Percentiles rank a stretch among this genome's conserved stretches.
These are phyloP conservation scores for Ustilago trichophora DNA, from an alignment of 1,284 basidiomycete genomes.

Conservation along the genomic window DNA sequence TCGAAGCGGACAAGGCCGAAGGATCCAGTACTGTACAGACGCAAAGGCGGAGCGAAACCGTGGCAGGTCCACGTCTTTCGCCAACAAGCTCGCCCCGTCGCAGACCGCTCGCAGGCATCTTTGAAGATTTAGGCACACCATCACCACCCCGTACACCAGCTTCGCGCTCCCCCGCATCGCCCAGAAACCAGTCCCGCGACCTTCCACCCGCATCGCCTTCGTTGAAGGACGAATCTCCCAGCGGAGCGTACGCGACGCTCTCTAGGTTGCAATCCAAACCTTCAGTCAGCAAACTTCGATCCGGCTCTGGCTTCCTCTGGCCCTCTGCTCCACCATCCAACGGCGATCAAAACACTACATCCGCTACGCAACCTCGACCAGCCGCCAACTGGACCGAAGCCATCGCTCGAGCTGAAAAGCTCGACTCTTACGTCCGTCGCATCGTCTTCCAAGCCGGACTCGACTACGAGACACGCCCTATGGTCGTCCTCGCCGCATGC, in stretches of 20 bases:
- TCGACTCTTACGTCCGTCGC: slow-evolving; percentile 74
- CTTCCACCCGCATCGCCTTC: slow-evolving; percentile 16
- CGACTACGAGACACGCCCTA: slow-evolving; percentile 86
- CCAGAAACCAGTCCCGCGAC: slow-evolving; percentile 8
- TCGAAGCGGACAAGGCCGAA: background rate
- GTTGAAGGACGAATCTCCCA: slow-evolving; percentile 24
- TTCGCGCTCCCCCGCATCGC: slow-evolving; percentile 12
- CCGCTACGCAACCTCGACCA: slow-evolving; percentile 14
- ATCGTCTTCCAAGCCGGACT: slow-evolving; percentile 87
- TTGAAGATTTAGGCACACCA: slow-evolving; percentile 17
- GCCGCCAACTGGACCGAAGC: slow-evolving; percentile 62
- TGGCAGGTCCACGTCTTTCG: slow-evolving; percentile 3
- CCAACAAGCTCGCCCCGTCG: slow-evolving; percentile 27
- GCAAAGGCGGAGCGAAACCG: slow-evolving; percentile 1
- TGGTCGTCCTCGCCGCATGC: slow-evolving; percentile 80
- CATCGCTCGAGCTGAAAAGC: slow-evolving; percentile 41
- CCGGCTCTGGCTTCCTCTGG: slow-evolving; percentile 38
- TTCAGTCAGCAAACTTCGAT: slow-evolving; percentile 24
- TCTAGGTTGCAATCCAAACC: slow-evolving; percentile 35
- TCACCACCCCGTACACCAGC: slow-evolving; percentile 21
- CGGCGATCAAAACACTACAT: slow-evolving; percentile 1
- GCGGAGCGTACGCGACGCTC: slow-evolving; percentile 39
- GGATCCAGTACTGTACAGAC: too few species aligned
- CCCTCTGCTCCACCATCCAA: slow-evolving; percentile 1
- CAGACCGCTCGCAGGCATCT: slow-evolving; percentile 30